Conservation (phyloP, 2,329 filamentous ascomycete species). For the Neofusicoccum ribis region DNA sequence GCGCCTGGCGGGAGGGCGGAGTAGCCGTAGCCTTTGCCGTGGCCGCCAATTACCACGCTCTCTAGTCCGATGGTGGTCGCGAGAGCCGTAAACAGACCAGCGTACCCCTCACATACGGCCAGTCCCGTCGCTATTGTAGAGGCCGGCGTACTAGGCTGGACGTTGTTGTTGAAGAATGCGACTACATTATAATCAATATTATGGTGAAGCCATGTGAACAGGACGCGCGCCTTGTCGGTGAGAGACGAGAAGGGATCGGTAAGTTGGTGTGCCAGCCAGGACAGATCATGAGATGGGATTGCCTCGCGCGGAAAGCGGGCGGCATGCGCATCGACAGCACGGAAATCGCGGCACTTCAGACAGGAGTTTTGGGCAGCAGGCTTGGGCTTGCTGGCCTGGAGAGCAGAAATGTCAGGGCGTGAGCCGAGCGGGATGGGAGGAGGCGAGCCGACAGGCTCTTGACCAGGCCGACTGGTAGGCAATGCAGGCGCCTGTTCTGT, state of each 20-base stretch:
- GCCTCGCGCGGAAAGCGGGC: conserved; percentile 71
- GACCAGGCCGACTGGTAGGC: conserved; percentile 20
- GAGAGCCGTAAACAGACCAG: conserved; percentile 75
- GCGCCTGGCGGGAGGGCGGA: conserved; percentile 62
- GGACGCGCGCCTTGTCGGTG: conserved; percentile 88
- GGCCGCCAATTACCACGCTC: conserved; percentile 70
- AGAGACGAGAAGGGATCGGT: conserved; percentile 75
- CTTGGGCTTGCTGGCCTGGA: conserved; percentile 49
- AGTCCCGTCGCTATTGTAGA: conserved; percentile 74
- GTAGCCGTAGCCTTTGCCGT: conserved; percentile 86
- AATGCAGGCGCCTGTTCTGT: conserved; percentile 33
- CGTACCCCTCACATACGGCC: conserved; percentile 91
- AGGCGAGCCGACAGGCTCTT: conserved; percentile 27
- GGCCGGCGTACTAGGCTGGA: conserved; percentile 67
- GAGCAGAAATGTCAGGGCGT: conserved; percentile 58
- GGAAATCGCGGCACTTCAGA: conserved; percentile 85
- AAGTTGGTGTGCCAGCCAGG: conserved; percentile 74
- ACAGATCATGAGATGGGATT: conserved; percentile 68
- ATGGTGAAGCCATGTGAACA: conserved; percentile 95
- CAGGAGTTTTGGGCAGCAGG: conserved; percentile 50
- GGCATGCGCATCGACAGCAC: conserved; percentile 74
- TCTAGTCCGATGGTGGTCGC: conserved; percentile 79
- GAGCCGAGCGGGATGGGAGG: conserved; percentile 57
- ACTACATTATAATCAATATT: conserved; percentile 84
- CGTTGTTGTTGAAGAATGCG: conserved; percentile 72